Conservation (phyloP, 1,284 basidiomycete genomes). For the Irpex rosettiformis region DNA sequence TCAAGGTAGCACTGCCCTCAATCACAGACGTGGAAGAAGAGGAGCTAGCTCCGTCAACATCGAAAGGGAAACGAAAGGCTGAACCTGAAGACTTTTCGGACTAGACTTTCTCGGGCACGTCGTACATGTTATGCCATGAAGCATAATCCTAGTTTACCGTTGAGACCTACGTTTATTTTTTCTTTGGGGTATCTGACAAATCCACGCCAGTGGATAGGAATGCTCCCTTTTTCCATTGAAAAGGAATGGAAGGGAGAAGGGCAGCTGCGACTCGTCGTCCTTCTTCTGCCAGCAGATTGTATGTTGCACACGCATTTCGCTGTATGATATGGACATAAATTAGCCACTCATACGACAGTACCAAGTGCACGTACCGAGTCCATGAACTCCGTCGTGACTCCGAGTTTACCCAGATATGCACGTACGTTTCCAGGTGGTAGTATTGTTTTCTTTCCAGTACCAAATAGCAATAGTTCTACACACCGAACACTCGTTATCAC, state of each 20-base stretch:
- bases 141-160: background rate
- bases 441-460: slow-evolving; percentile 75
- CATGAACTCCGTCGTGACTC: slow-evolving; percentile 93
- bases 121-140: background rate
- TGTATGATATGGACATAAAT: slow-evolving; percentile 27
- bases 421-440: slow-evolving; percentile 72
- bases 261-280: slow-evolving; percentile 90
- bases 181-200: background rate
- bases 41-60: slow-evolving; percentile 22
- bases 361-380: slow-evolving; percentile 68
- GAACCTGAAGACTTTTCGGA: slow-evolving; percentile 9
- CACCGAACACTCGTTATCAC: background rate
- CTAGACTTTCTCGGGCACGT: background rate
- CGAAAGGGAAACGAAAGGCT: slow-evolving; percentile 49
- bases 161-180: background rate
- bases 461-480: slow-evolving; percentile 85
- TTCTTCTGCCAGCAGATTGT: slow-evolving; percentile 91
- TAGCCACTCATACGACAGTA: background rate
- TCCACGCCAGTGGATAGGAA: background rate
- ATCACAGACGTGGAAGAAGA: slow-evolving; percentile 44
- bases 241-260: slow-evolving; percentile 62
- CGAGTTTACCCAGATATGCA: slow-evolving; percentile 69
- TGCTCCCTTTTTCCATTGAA: slow-evolving; percentile 35
- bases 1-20: slow-evolving; percentile 39
- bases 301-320: slow-evolving; percentile 93